Evolutionary conservation across 208 protist species (phyloP), one percentile per base, ranked within the genome.

Genomic region (Blastocrithidia nonstop): DNA sequence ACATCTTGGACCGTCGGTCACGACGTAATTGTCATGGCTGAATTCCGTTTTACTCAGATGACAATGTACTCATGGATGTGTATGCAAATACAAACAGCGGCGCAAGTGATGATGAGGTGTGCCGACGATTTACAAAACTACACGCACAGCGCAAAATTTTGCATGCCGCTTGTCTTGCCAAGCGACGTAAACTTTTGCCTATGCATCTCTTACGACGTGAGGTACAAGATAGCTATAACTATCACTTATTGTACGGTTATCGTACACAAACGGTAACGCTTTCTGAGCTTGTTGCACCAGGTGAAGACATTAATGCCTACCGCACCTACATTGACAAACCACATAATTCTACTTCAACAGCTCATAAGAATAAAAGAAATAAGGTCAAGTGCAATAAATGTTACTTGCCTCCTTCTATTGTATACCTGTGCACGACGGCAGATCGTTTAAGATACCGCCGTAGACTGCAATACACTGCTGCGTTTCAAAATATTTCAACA

Each of bases 231-330:
- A 59, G 49, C 21, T 57, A 56, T 36, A 81, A 68, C 37, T 60
- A 29, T 15, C 82, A 91, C 45, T 45, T 88, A 4, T 48, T 91
- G 4, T 66, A 74, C 27, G 82, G 82, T 11, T 91, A 87, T 46
- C 51, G 61, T 28, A 60, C 49, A 31, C 21, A 71, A 4, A 33
- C 57, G 4, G 25, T 84, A n/a, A n/a, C 29, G 5, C n/a, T n/a
- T n/a, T n/a, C n/a, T n/a, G n/a, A n/a, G n/a, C n/a, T n/a, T n/a
- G n/a, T n/a, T n/a, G n/a, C n/a, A n/a, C n/a, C n/a, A n/a, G n/a
- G n/a, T n/a, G n/a, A n/a, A n/a, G n/a, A n/a, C n/a, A n/a, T n/a
- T n/a, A n/a, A n/a, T n/a, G n/a, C n/a, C n/a, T n/a, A n/a, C n/a
- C n/a, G n/a, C n/a, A n/a, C n/a, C n/a, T n/a, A n/a, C n/a, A n/a